phyloP scores from a whole-genome alignment of 768 basidiomycete genomes.

The Cytidiella melzeri region DNA sequence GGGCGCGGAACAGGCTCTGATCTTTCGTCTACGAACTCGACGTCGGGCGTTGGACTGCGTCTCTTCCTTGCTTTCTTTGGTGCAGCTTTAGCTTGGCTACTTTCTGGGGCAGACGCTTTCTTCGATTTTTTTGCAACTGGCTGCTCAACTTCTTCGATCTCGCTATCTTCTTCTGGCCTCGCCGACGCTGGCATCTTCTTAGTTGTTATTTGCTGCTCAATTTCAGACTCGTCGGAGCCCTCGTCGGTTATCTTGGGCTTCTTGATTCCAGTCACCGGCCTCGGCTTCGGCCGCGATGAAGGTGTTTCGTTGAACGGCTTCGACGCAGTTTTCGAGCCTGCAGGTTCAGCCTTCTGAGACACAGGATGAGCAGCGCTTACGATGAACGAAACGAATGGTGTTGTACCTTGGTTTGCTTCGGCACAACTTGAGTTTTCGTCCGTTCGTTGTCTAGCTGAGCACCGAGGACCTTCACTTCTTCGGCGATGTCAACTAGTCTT shows the following conservation, averaged over 20 bases:
- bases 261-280: not conserved
- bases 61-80: not conserved
- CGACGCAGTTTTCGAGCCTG: not conserved
- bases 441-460: not conserved
- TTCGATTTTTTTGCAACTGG: not conserved
- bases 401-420: not conserved
- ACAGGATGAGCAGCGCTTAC: not conserved
- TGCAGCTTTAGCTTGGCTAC: not conserved
- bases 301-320: not conserved
- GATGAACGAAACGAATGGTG: not conserved
- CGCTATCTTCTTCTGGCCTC: not conserved
- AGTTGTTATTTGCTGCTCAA: not conserved
- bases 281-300: not conserved
- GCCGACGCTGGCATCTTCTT: not conserved
- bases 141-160: not conserved
- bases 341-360: not conserved
- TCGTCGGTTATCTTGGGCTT: not conserved
- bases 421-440: not conserved
- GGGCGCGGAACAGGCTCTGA: constrained; percentile 14
- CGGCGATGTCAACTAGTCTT: constrained; percentile 25
- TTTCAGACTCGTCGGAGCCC: not conserved
- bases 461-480: constrained; percentile 30
- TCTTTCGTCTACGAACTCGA: constrained; percentile 1
- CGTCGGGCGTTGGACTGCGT: not conserved
- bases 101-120: not conserved